phyloP scores from a whole-genome alignment of 2,329 filamentous ascomycete genomes.

The Westerdykella sp. region DNA sequence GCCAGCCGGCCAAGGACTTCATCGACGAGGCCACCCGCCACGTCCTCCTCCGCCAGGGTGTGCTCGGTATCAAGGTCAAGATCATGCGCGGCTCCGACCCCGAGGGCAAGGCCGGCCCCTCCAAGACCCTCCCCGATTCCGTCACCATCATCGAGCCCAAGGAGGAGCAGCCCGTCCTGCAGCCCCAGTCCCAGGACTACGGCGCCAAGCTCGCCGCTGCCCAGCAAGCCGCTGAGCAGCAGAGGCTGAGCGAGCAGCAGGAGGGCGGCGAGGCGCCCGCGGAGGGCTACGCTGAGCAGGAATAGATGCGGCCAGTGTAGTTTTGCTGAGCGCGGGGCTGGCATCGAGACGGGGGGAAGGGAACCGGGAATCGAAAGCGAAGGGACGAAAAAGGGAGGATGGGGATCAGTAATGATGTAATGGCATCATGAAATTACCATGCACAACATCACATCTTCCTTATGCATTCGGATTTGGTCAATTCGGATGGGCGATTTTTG shows the following conservation, averaged over 20 bases:
- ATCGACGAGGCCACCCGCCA: conserved; percentile 98
- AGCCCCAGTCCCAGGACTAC: conserved; percentile 97
- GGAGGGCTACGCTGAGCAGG: conserved; percentile 30
- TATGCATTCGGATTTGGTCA: background rate
- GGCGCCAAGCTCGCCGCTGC: conserved; percentile 78
- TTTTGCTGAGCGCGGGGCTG: background rate
- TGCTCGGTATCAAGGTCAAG: conserved; percentile 99
- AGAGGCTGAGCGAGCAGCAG: conserved; percentile 54
- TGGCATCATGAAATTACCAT: background rate
- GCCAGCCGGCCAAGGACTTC: conserved; percentile 99
- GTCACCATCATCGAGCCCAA: conserved; percentile 99
- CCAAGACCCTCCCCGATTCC: conserved; percentile 95
- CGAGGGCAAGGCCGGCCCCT: conserved; percentile 96
- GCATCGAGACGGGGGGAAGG: no score
- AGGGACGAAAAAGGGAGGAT: background rate
- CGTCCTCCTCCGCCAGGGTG: conserved; percentile 99
- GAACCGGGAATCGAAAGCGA: no score
- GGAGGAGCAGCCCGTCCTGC: conserved; percentile 93
- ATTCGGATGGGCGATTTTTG: background rate
- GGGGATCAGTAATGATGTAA: background rate
- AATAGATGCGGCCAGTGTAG: conserved; percentile 12
- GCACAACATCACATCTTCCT: background rate
- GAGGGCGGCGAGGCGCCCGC: conserved; percentile 43
- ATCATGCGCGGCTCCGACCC: conserved; percentile 99
- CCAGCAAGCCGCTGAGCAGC: conserved; percentile 59